Base-by-base conservation (phyloP, 1,284 basidiomycete genomes). In the Ustilago lituana region DNA sequence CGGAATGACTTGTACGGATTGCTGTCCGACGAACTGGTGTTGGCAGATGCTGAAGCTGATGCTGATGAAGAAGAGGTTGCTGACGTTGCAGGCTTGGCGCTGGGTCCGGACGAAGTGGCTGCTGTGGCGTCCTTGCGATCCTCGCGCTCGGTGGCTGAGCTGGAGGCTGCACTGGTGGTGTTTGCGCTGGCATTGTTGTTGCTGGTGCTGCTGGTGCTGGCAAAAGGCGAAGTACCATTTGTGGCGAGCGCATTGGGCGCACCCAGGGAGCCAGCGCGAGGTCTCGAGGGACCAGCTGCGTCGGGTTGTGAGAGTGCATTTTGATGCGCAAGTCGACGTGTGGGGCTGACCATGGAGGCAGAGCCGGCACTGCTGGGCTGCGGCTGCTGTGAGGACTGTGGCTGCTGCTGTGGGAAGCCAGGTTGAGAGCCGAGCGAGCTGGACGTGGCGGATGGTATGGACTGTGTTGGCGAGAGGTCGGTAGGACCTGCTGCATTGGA, bases 1-100 rank as follows among this genome's bases (percentile, higher is more conserved):
- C 74, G 65, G 63, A 77, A 77, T 32, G 76, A 80, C 47, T 83
- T 82, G 65, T 84, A 84, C 27, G 81, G 82, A 48, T 85, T 66
- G 62, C 60, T 69, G 48, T 57, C 55, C 14, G 66, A 63, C 15
- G 66, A 59, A 33, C 38, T 40, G 5, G 37, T 29, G 39, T 48
- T 53, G 12, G 61, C 33, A 1, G 49, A 38, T 23, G 47, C 37
- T 22, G 55, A 19, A 15, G 57, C 26, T 3, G 67, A 15, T 12
- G 50, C n/a, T 14, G 55, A 38, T 5, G 68, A 29, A 15, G 49
- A 38, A 11, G 45, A 31, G 3, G 22, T 20, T 29, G 52, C 20
- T 7, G 52, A 46, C 5, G 52, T 17, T 5, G 26, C 20, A 11
- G 52, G 14, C 22, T 60, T 56, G 23, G 63, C 31, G 12, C 45